Base-by-base conservation (phyloP, 2,329 filamentous ascomycete species). In the Exutisphaerella laricina region DNA sequence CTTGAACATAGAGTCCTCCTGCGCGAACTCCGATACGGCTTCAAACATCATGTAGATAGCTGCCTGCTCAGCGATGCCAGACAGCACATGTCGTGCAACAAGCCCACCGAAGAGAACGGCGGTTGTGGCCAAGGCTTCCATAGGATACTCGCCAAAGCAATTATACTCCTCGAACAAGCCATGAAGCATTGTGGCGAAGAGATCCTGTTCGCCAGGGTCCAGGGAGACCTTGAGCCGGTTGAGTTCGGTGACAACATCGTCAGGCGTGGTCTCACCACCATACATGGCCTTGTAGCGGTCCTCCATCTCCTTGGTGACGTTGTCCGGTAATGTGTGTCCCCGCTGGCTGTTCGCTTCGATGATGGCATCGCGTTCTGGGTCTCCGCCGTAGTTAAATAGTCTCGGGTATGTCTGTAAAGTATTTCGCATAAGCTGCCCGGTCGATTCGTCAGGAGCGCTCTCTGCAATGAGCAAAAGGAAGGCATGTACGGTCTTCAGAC, bases 201-300 rank as follows among this genome's bases (percentile, higher is more conserved):
- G 78, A 61, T 98, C 92, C 63, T 97, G 92, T 48, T 96, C 88
- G 12, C 83, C 71, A 1, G 87, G 77, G 47, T 92, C 85, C 35
- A 80, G 79, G 0, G 94, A 97, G 43, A 81, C 81, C 64, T 98
- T 97, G 69, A 95, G 94, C 43, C 79, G 77, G 51, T 88, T 82
- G 58, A 98, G 78, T 28, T 88, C 79, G 49, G 85, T 82, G 39
- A 98, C 84, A 51, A 98, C 85, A 41, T 87, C 80, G 42, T 87
- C 80, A 13, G 96, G 85, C 50, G 90, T 84, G 14, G 89, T 80
- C 54, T 96, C 88, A 53, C 87, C 84, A 53, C 87, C 85, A 62
- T 98, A 98, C 89, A 98, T 97, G 59, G 86, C 86, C 66, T 95
- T 96, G 65, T 96, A 98, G 50, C 95, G 83, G 54, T 96, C 88